phyloP scores from a whole-genome alignment of 805 yeast species.

The Candida vartiovaarae region DNA sequence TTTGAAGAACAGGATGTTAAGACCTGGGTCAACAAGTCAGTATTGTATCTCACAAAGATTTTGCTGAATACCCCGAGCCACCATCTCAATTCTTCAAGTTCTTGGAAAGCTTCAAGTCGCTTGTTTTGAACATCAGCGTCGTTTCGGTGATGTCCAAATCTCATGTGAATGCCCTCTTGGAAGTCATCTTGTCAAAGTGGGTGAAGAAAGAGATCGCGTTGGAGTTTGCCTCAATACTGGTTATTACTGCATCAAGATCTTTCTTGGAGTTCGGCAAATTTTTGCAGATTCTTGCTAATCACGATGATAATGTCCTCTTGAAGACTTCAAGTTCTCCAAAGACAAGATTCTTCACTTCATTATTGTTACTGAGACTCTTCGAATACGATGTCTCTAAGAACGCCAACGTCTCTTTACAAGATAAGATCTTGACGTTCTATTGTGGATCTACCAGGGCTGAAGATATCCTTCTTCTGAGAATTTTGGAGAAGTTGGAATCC shows the following conservation, averaged over 20 bases:
- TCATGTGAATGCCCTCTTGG: constrained; percentile 56
- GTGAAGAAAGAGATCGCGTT: constrained; percentile 33
- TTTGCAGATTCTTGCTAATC: constrained; percentile 58
- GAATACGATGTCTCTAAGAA: constrained; percentile 36
- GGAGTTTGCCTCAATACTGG: constrained; percentile 35
- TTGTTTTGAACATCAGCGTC: constrained; percentile 26
- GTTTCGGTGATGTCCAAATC: constrained; percentile 37
- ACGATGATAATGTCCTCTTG: constrained; percentile 33
- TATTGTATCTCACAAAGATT: constrained; percentile 54
- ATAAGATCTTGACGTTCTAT: constrained; percentile 45
- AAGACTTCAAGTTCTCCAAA: constrained; percentile 20
- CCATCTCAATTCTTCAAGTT: constrained; percentile 26
- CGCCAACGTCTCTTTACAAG: constrained; percentile 41
- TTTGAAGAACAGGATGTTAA: constrained; percentile 17
- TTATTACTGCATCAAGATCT: constrained; percentile 31
- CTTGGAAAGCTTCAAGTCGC: constrained; percentile 26
- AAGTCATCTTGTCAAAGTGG: constrained; percentile 53
- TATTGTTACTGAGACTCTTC: constrained; percentile 45
- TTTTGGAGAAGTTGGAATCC: constrained; percentile 54
- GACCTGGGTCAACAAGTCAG: constrained; percentile 52
- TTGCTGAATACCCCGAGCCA: constrained; percentile 43
- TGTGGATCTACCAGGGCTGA: constrained; percentile 54
- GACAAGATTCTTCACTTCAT: constrained; percentile 35
- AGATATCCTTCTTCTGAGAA: constrained; percentile 53
- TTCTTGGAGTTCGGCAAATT: constrained; percentile 40